Evolutionary conservation across 2,329 filamentous ascomycete species (phyloP).

Genomic region (Penicillium digitatum): DNA sequence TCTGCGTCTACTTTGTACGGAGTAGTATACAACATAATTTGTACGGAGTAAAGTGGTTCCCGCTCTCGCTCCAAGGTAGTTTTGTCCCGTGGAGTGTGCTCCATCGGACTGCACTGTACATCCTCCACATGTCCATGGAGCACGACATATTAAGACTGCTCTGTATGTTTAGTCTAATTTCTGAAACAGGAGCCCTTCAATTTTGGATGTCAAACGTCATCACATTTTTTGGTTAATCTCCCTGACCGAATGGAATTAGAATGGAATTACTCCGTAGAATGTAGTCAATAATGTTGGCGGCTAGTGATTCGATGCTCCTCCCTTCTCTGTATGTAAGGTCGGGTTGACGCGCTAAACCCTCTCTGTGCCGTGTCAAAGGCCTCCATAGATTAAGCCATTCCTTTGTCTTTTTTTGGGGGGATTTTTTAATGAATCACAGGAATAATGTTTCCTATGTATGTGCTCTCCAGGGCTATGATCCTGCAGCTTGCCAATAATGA

Average conservation of each 20-base stretch:
- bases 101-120: constrained; percentile 2
- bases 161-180: not conserved
- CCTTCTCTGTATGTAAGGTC: constrained; percentile 20
- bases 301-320: constrained; percentile 9
- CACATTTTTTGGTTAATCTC: constrained; percentile 4
- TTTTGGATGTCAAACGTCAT: constrained; percentile 3
- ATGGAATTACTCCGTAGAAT: too few relatives aligned
- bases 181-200: not conserved
- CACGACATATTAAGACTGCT: not conserved
- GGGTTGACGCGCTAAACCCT: constrained; percentile 19
- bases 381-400: constrained; percentile 11
- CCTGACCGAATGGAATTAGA: constrained; percentile 1
- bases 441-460: not conserved
- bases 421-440: not conserved
- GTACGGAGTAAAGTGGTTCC: not conserved
- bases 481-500: not conserved
- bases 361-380: constrained; percentile 20
- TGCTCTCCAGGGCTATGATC: not conserved
- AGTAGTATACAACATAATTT: too few relatives aligned
- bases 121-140: constrained; percentile 10
- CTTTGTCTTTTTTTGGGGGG: not conserved
- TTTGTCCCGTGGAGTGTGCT: not conserved
- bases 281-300: constrained; percentile 9
- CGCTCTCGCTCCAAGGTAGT: not conserved
- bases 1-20: too few relatives aligned